Base-by-base conservation (phyloP, 768 basidiomycete genomes). In the Leucosporidium yakuticum region DNA sequence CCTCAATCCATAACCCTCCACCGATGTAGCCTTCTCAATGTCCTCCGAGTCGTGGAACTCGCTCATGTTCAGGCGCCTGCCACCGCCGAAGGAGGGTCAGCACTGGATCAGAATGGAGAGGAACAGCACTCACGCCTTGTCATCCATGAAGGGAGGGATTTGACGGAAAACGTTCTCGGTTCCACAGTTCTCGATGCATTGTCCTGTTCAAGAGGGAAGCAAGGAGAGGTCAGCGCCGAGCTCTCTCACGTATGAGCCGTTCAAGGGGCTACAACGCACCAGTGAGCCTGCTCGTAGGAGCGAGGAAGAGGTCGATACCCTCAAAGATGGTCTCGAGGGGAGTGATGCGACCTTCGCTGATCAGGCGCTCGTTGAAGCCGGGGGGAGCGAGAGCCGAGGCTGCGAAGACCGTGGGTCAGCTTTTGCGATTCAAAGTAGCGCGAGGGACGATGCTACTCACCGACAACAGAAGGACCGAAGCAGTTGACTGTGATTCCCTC, bases 401-500 rank as follows among this genome's bases (percentile, higher is more conserved):
- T 67, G 59, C 23, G 15, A n/a, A 4, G 20, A 39, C 25, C 34
- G 34, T 15, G 5, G 12, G 32, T 25, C 29, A 62, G 61, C 19
- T 50, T 50, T 1, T 9, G 12, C 2, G 12, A 23, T 23, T 29
- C 12, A 21, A 4, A 29, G 2, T 9, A 23, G 4, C 6, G 5
- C 11, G 39, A 14, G 17, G 29, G 20, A 8, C 2, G 25, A 21
- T 12, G 31, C 14, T 15, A 27, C 65, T 39, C 3, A 66, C 65
- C 65, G 21, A 69, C 68, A 14, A 69, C 64, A 2, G 68, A 69
- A 11, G 68, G 68, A 15, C 68, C 68, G 29, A 69, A 69, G 61
- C 59, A 71, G 65, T 71, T 71, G 66, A 68, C 64, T 4, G 70
- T 71, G 57, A 71, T 71, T 21, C 67, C 67, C 44, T 71, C 70